These are phyloP conservation scores for Microsporum ferrugineum DNA, from an alignment of 2,329 filamentous ascomycete genomes.

Conservation along the genomic window DNA sequence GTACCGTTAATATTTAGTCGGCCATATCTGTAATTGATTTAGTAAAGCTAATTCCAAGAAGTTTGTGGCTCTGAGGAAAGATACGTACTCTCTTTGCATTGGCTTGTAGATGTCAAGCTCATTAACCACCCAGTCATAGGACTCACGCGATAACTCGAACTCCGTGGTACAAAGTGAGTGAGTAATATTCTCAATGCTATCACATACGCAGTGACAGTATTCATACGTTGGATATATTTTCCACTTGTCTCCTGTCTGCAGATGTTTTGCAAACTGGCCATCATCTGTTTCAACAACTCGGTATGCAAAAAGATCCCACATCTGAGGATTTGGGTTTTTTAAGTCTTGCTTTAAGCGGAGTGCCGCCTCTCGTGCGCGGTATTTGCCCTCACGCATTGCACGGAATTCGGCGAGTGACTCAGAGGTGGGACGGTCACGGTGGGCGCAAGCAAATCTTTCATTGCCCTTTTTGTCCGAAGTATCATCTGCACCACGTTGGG, in stretches of 20 bases:
- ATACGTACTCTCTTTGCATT: conserved; percentile 79
- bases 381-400: conserved; percentile 84
- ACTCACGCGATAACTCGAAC: conserved; percentile 71
- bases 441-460: conserved; percentile 62
- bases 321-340: conserved; percentile 73
- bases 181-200: conserved; percentile 84
- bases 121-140: conserved; percentile 85
- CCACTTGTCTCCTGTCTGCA: conserved; percentile 73
- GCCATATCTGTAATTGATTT: conserved; percentile 35
- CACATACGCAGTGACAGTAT: conserved; percentile 55
- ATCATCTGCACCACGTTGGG: conserved; percentile 55
- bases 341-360: conserved; percentile 82
- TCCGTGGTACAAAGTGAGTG: conserved; percentile 91
- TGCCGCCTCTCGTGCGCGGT: conserved; percentile 70
- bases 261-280: conserved; percentile 43
- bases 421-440: conserved; percentile 63
- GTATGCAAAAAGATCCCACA: conserved; percentile 94
- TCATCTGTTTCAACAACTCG: conserved; percentile 57
- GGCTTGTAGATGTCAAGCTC: conserved; percentile 73
- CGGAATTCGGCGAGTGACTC: conserved; percentile 73
- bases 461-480: conserved; percentile 36
- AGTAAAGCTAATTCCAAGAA: not conserved
- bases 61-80: not conserved
- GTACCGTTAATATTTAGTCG: conserved; percentile 67
- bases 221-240: conserved; percentile 83